Conservation (phyloP, 192 early-diverging fungal genomes). For the Coemansia sp. region DNA sequence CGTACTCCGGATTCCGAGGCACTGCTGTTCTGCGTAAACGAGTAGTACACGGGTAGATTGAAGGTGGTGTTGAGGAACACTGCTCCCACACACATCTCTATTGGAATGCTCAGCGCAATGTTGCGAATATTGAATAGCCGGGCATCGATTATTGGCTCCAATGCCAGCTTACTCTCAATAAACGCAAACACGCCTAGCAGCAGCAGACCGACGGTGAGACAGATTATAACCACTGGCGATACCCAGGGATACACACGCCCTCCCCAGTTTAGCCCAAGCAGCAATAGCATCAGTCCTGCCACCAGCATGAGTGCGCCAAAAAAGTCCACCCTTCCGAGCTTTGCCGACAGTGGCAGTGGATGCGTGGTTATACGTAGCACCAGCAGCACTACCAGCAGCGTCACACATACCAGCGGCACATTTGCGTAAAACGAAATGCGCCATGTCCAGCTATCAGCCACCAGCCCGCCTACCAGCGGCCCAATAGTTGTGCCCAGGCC, state of each 20-base stretch:
- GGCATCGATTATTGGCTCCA: slow-evolving; percentile 77
- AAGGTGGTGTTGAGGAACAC: slow-evolving; percentile 53
- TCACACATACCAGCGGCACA: slow-evolving; percentile 69
- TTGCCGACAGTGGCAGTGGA: slow-evolving; percentile 40
- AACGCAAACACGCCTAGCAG: slow-evolving; percentile 60
- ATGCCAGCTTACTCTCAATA: slow-evolving; percentile 68
- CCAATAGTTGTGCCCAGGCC: slow-evolving; percentile 72
- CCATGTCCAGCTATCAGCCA: slow-evolving; percentile 68
- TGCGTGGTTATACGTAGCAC: slow-evolving; percentile 56
- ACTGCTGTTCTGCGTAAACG: slow-evolving; percentile 48
- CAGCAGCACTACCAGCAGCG: slow-evolving; percentile 53
- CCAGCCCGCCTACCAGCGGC: slow-evolving; percentile 76
- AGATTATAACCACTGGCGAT: slow-evolving; percentile 56
- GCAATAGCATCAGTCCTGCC: slow-evolving; percentile 59
- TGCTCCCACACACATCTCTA: slow-evolving; percentile 49
- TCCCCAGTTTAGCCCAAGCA: slow-evolving; percentile 74
- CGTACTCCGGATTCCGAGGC: slow-evolving; percentile 47
- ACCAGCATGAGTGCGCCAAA: slow-evolving; percentile 64
- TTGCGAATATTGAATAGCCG: slow-evolving; percentile 65
- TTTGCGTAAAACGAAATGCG: slow-evolving; percentile 84
- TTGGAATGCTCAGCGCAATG: slow-evolving; percentile 44
- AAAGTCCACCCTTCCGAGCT: slow-evolving; percentile 57
- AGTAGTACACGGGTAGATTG: slow-evolving; percentile 54
- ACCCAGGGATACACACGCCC: slow-evolving; percentile 71
- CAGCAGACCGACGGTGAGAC: slow-evolving; percentile 60